These are phyloP conservation scores for Cryptococcus sp. DNA, from an alignment of 1,284 basidiomycete genomes.

Conservation along the genomic window DNA sequence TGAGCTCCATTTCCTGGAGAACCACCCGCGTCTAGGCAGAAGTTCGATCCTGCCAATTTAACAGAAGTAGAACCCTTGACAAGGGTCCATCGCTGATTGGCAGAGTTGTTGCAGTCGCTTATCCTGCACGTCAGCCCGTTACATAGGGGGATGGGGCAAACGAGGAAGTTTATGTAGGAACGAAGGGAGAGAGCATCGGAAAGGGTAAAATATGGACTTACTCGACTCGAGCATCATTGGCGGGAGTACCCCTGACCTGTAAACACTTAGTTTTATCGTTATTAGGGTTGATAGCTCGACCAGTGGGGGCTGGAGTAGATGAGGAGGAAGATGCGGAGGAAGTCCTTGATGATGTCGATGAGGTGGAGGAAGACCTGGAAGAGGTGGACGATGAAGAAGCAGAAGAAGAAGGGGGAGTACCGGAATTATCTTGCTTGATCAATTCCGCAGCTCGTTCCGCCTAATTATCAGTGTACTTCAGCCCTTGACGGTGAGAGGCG, in stretches of 20 bases:
- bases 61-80: conserved; percentile 18
- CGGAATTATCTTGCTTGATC: conserved; percentile 30
- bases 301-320: conserved; percentile 14
- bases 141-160: too few relatives aligned
- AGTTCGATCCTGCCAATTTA: conserved; percentile 27
- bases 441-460: conserved; percentile 38
- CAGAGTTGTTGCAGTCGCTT: conserved; percentile 29
- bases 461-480: conserved; percentile 4
- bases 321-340: conserved; percentile 9
- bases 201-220: conserved; percentile 4
- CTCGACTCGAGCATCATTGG: conserved; percentile 21
- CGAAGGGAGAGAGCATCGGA: neutral
- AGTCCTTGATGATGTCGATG: conserved; percentile 10
- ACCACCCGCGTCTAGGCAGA: conserved; percentile 30
- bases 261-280: conserved; percentile 31
- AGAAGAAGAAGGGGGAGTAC: neutral
- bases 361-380: conserved; percentile 6
- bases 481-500: conserved; percentile 1
- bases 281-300: conserved; percentile 27
- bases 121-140: conserved; percentile 11
- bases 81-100: conserved; percentile 27
- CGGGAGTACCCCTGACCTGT: conserved; percentile 13
- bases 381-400: conserved; percentile 3
- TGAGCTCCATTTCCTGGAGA: conserved; percentile 15
- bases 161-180: neutral